Evolutionary conservation across 2,329 filamentous ascomycete species (phyloP).

Genomic region (Aciculosporium take): DNA sequence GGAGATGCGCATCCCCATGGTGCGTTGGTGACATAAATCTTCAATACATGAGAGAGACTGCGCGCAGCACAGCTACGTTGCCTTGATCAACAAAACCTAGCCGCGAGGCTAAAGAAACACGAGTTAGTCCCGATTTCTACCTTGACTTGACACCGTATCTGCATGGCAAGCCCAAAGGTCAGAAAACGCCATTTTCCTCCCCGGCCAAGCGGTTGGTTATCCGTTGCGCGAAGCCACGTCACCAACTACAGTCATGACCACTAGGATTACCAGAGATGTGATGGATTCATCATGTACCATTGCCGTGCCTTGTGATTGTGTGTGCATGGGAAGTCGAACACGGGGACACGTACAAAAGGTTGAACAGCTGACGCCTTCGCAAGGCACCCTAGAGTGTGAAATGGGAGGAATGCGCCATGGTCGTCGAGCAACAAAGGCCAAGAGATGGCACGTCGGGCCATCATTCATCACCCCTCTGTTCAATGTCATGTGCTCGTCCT

Average conservation of each 20-base stretch:
- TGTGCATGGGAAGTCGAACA: background rate
- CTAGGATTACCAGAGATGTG: constrained; percentile 31
- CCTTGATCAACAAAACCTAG: no score
- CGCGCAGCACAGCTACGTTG: background rate
- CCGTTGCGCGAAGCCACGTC: constrained; percentile 12
- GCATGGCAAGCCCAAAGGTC: background rate
- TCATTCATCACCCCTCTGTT: background rate
- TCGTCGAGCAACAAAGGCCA: no score
- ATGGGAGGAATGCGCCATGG: background rate
- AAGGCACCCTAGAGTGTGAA: no score
- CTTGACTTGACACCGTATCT: background rate
- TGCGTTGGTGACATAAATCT: no score
- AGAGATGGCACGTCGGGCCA: background rate
- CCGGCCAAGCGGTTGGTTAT: constrained; percentile 16
- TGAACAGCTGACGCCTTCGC: background rate
- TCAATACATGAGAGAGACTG: background rate
- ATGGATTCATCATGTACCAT: constrained; percentile 21
- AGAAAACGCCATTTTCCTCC: constrained; percentile 14
- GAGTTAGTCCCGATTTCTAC: background rate
- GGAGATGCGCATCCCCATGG: no score
- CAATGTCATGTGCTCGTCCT: no score
- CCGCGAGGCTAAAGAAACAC: background rate
- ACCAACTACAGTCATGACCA: constrained; percentile 14
- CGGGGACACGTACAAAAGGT: background rate
- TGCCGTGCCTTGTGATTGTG: background rate